phyloP scores from a whole-genome alignment of 192 early-diverging fungal species.

The Mortierella antarctica region DNA sequence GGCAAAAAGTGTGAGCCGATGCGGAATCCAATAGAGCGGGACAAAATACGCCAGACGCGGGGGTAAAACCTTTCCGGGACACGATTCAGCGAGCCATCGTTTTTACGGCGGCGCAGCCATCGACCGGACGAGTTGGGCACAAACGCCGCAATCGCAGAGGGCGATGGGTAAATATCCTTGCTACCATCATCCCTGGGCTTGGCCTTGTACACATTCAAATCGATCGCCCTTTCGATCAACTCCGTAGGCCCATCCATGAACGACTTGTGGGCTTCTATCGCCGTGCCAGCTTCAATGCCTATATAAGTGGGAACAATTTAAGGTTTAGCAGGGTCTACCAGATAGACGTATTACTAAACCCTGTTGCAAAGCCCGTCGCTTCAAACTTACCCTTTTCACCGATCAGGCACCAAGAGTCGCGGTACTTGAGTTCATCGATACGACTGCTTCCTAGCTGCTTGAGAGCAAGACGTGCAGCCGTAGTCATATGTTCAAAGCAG shows the following conservation, averaged over 20 bases:
- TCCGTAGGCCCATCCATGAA: slow-evolving; percentile 70
- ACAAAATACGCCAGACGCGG: slow-evolving; percentile 79
- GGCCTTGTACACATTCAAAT: slow-evolving; percentile 60
- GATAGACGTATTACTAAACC: not conserved
- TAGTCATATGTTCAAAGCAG: slow-evolving; percentile 72
- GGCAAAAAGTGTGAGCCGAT: slow-evolving; percentile 71
- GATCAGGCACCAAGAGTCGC: slow-evolving; percentile 88
- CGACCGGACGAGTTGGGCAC: slow-evolving; percentile 64
- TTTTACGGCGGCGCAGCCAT: slow-evolving; percentile 82
- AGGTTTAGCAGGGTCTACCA: not conserved
- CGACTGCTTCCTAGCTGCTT: slow-evolving; percentile 70
- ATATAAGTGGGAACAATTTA: not conserved
- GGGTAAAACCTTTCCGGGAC: slow-evolving; percentile 84
- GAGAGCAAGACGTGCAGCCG: slow-evolving; percentile 64
- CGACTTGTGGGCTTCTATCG: slow-evolving; percentile 66
- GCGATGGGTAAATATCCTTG: slow-evolving; percentile 16
- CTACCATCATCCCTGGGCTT: slow-evolving; percentile 26
- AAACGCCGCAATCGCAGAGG: slow-evolving; percentile 57
- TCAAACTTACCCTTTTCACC: slow-evolving; percentile 72
- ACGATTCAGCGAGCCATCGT: slow-evolving; percentile 88
- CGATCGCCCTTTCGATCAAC: slow-evolving; percentile 60
- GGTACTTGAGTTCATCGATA: slow-evolving; percentile 69
- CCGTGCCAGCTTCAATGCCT: slow-evolving; percentile 54
- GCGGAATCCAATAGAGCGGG: slow-evolving; percentile 66
- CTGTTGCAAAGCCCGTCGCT: not conserved